Base-by-base conservation (phyloP, 225 moss, liverwort and hornwort genomes). In the Lunularia cruciata region DNA sequence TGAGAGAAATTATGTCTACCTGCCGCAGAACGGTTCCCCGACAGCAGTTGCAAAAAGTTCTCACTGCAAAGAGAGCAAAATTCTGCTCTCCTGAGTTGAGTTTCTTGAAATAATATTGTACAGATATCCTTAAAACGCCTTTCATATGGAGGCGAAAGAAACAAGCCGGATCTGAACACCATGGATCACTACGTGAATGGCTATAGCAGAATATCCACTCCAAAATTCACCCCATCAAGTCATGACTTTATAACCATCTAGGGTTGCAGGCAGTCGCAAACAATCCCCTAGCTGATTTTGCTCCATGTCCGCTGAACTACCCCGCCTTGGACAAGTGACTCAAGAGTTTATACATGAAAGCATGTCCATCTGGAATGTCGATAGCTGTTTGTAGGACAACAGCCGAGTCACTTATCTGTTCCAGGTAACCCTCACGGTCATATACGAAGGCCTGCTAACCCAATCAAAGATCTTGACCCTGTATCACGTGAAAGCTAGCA, bases 41-140 rank as follows among this genome's bases (percentile, higher is more conserved):
- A 72, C 47, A 70, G 75, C 65, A 43, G 61, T 65, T 66, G 68
- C 28, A 53, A 34, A 66, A 74, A 48, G 51, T 58, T 36, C 64
- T 74, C 74, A 71, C 79, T 61, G 52, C 60, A 53, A 60, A 59
- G 70, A 63, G 70, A 73, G 76, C 76, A 76, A 81, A 66, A 71
- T 54, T 73, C 63, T 77, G 68, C 72, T 82, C 73, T 74, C 34
- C 65, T 39, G 64, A 66, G 52, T 66, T 55, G 66, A 42, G 39
- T 66, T 73, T 58, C 61, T 74, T 48, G 73, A 74, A 66, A 66
- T 60, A 49, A 60, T 67, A 67, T 67, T 68, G 67, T 75, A 82
- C 77, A 82, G 47, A 65, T 67, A 57, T 48, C 62, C 65, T 61
- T 74, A 47, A 63, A 36, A 61, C n/a, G 61, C 73, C 73, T 77